Conservation (phyloP, 805 yeast species). For the Saccharomyces kudriavzevii region DNA sequence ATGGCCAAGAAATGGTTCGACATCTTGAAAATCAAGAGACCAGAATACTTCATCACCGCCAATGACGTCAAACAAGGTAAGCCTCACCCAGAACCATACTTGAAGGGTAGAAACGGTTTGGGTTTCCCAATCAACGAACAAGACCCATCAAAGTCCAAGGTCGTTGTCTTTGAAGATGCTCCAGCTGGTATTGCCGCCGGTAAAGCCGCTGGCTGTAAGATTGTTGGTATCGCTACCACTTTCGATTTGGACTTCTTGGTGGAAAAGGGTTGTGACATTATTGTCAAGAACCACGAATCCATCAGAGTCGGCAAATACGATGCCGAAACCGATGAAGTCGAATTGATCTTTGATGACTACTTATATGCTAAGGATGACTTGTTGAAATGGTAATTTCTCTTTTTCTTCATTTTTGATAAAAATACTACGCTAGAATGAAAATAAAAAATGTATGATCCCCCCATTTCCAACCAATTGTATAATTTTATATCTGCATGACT, state of each 20-base stretch:
- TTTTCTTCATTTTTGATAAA: background rate
- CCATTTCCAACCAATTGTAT: conserved; percentile 1
- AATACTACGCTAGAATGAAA: background rate
- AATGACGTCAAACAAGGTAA: conserved; percentile 73
- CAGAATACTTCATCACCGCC: conserved; percentile 74
- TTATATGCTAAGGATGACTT: conserved; percentile 32
- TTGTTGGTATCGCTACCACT: conserved; percentile 77
- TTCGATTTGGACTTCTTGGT: conserved; percentile 61
- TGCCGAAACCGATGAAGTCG: conserved; percentile 34
- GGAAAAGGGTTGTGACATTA: conserved; percentile 73
- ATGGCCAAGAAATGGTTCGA: conserved; percentile 76
- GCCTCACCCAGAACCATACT: conserved; percentile 82
- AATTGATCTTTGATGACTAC: conserved; percentile 33
- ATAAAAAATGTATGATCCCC: background rate
- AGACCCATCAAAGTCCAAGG: conserved; percentile 34
- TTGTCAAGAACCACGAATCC: conserved; percentile 61
- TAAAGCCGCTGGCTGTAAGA: conserved; percentile 72
- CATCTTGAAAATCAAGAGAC: conserved; percentile 52
- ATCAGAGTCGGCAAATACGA: conserved; percentile 52
- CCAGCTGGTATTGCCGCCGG: conserved; percentile 85
- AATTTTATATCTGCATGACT: conserved; percentile 1
- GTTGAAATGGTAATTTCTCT: conserved; percentile 26
- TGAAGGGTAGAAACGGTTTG: conserved; percentile 40
- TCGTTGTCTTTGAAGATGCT: conserved; percentile 79
- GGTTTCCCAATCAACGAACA: conserved; percentile 32